Evolutionary conservation across 768 basidiomycete genomes (phyloP), one percentile per base, ranked within the genome.

Genomic region (Leucosporidium scottii): DNA sequence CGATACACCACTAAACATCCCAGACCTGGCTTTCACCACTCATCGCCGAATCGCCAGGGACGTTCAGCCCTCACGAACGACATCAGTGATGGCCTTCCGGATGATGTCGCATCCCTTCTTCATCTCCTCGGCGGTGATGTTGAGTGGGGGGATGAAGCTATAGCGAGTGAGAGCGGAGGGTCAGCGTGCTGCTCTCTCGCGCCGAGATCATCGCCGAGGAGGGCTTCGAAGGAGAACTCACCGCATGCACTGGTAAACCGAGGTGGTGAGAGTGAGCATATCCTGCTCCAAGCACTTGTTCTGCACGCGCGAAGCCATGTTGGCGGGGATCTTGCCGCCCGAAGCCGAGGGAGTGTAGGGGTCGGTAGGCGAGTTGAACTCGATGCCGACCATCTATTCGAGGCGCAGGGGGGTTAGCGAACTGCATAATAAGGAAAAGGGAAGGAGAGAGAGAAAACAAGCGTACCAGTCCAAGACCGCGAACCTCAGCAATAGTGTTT

Each of bases 61-160:
- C 8, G 39, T 61, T 59, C 61, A 74, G 10, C 69, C 71, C 60
- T 75, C 75, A 36, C 63, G 53, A 48, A 68, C 72, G 34, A 75
- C 75, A 57, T 74, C 75, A 5, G 30, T 34, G 65, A 75, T 71
- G 15, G 73, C 65, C 31, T 69, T 28, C 34, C 56, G 47, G 65
- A 75, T 69, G 60, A 72, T 63, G 13, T 51, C 60, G 62, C 56
- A 60, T 21, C 59, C 71, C 65, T 67, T 69, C 73, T 79, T 82
- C 80, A 96, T 79, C 76, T 97, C 91, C 76, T 82, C 84, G 78
- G 84, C 78, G 28, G 83, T 84, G 69, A 94, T 84, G 76, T 91
- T 93, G 74, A 97, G 78, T 21, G 94, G 85, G 6, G 94, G 94
- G 74, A 98, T 97, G 82, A 98, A 96, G 51, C 75, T 44, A 13